A percentile compares a stretch with the other conserved stretches of the same genome.
Evolutionary conservation across 371 early-diverging fungal genomes (phyloP).

Genomic region (Caulochytrium protostelioides): DNA sequence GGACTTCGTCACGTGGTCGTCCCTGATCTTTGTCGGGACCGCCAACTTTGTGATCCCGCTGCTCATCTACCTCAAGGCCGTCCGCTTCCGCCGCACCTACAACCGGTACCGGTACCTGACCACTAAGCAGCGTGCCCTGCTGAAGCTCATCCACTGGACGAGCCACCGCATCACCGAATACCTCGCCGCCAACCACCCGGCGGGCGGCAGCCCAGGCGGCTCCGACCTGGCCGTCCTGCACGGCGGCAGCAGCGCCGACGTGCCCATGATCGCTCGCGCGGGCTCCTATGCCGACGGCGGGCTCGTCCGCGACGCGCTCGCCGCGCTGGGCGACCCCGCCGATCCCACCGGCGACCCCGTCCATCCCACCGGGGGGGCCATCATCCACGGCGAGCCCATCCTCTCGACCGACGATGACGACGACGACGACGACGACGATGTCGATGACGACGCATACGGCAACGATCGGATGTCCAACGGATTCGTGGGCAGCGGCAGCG

Average conservation of each 20-base stretch:
- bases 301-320: background rate
- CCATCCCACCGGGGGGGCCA: too few relatives aligned
- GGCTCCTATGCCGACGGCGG: background rate
- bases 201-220: background rate
- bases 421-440: too few relatives aligned
- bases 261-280: background rate
- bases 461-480: too few relatives aligned
- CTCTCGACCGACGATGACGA: too few relatives aligned
- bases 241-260: background rate
- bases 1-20: conserved; percentile 27
- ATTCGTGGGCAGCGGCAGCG: too few relatives aligned
- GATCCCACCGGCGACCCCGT: background rate
- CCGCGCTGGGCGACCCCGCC: background rate
- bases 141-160: conserved; percentile 18
- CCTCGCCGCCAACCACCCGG: conserved; percentile 7
- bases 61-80: conserved; percentile 34
- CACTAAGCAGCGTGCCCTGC: conserved; percentile 12
- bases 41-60: conserved; percentile 57
- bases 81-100: conserved; percentile 16
- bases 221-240: background rate
- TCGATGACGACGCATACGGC: too few relatives aligned
- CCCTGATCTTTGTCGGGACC: conserved; percentile 32
- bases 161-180: conserved; percentile 16
- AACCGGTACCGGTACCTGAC: conserved; percentile 17
- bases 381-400: too few relatives aligned